phyloP scores from a whole-genome alignment of 257 asterid genomes.

The Anisodus tanguticus region DNA sequence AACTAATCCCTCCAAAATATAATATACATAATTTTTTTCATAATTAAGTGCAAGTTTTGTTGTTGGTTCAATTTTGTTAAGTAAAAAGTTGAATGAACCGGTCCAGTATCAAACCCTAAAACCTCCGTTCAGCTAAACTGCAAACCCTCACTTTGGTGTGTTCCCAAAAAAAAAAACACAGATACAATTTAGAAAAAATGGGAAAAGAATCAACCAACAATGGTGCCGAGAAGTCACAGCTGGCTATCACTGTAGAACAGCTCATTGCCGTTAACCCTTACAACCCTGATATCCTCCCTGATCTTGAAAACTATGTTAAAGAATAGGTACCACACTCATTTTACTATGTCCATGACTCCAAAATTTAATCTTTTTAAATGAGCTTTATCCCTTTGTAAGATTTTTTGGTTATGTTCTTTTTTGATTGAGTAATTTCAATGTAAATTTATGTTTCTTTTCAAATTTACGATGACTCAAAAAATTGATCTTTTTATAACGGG shows the following conservation, averaged over 20 bases:
- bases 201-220: conserved; percentile 55
- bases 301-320: conserved; percentile 88
- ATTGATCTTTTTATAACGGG: no score
- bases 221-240: conserved; percentile 44
- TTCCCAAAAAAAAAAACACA: no score
- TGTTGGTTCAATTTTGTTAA: no score
- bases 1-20: no score
- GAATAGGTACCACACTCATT: conserved; percentile 45
- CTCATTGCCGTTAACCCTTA: conserved; percentile 92
- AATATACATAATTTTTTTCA: no score
- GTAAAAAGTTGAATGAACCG: background rate
- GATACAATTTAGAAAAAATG: conserved; percentile 36
- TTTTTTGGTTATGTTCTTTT: background rate
- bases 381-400: background rate
- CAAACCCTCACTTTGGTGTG: background rate
- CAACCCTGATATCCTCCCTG: conserved; percentile 94
- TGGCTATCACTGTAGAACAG: conserved; percentile 84
- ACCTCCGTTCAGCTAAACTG: background rate
- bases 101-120: conserved; percentile 36
- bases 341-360: background rate
- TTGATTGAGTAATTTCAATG: background rate
- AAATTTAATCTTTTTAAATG: background rate
- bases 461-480: conserved; percentile 54
- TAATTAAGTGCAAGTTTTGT: no score
- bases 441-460: conserved; percentile 68